phyloP scores from a whole-genome alignment of 2,329 filamentous ascomycete genomes.

The Alternaria dauci region DNA sequence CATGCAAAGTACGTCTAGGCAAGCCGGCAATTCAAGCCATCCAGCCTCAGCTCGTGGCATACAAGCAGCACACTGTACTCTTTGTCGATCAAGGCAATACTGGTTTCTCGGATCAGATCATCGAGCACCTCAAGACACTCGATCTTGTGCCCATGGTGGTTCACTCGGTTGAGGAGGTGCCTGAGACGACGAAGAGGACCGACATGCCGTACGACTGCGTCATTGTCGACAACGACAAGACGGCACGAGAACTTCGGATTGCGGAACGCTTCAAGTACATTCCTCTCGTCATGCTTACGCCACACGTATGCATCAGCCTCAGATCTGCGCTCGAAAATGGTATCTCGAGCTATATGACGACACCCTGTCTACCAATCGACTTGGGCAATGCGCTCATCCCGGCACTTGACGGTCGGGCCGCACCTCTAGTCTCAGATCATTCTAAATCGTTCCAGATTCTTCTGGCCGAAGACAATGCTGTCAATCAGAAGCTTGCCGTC shows the following conservation, averaged over 20 bases:
- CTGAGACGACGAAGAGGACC: conserved; percentile 58
- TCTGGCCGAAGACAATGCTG: conserved; percentile 94
- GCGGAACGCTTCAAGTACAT: conserved; percentile 98
- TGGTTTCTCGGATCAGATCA: conserved; percentile 77
- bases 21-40: conserved; percentile 80
- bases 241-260: conserved; percentile 82
- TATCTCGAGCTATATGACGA: conserved; percentile 99
- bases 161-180: conserved; percentile 74
- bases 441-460: conserved; percentile 96
- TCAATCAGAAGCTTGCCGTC: conserved; percentile 94
- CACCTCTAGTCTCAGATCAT: conserved; percentile 89
- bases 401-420: conserved; percentile 90
- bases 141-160: conserved; percentile 85
- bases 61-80: conserved; percentile 88
- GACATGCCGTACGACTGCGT: conserved; percentile 87
- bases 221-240: conserved; percentile 91
- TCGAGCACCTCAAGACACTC: conserved; percentile 78
- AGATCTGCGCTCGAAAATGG: conserved; percentile 94
- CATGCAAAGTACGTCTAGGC: conserved; percentile 86
- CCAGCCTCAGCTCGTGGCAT: conserved; percentile 84
- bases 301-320: conserved; percentile 86
- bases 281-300: conserved; percentile 90
- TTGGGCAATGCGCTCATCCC: conserved; percentile 96
- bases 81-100: conserved; percentile 94
- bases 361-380: conserved; percentile 91